phyloP scores from a whole-genome alignment of 2,329 filamentous ascomycete species.

The Plectosphaerella plurivora region DNA sequence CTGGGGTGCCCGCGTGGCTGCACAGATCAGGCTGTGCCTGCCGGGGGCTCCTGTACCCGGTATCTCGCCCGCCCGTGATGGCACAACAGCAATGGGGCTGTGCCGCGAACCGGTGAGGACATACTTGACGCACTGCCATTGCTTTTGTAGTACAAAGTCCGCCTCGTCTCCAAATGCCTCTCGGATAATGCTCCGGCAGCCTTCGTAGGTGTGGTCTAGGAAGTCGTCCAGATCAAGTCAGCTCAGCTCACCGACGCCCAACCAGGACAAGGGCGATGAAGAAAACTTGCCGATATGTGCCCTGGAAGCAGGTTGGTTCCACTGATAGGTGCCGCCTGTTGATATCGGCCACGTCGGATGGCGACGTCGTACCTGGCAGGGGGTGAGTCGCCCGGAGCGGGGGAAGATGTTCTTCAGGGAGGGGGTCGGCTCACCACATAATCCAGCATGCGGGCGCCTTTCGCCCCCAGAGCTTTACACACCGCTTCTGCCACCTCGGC shows the following conservation, averaged over 20 bases:
- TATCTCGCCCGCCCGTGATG: not conserved
- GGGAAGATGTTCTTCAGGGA: not conserved
- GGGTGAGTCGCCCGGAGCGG: not conserved
- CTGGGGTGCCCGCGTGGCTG: not conserved
- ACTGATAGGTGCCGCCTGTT: conserved; percentile 1
- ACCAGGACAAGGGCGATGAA: not conserved
- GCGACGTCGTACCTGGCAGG: conserved; percentile 3
- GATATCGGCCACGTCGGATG: conserved; percentile 5
- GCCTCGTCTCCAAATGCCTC: conserved; percentile 1
- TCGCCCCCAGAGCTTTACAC: not conserved
- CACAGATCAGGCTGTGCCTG: not conserved
- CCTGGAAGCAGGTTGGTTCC: conserved; percentile 4
- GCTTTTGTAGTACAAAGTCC: not conserved
- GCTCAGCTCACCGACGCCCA: not conserved
- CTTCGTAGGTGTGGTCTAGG: conserved; percentile 6
- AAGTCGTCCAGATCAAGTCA: not conserved
- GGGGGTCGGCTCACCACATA: conserved; percentile 2
- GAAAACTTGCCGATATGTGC: conserved; percentile 5
- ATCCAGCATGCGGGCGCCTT: not conserved
- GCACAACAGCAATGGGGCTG: not conserved
- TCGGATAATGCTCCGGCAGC: conserved; percentile 1
- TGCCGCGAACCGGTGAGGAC: not conserved
- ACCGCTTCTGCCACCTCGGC: conserved; percentile 1
- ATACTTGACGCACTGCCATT: conserved; percentile 6
- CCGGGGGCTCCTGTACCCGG: not conserved